These are phyloP conservation scores for Pholiota conissans DNA, from an alignment of 768 basidiomycete species.

Conservation along the genomic window DNA sequence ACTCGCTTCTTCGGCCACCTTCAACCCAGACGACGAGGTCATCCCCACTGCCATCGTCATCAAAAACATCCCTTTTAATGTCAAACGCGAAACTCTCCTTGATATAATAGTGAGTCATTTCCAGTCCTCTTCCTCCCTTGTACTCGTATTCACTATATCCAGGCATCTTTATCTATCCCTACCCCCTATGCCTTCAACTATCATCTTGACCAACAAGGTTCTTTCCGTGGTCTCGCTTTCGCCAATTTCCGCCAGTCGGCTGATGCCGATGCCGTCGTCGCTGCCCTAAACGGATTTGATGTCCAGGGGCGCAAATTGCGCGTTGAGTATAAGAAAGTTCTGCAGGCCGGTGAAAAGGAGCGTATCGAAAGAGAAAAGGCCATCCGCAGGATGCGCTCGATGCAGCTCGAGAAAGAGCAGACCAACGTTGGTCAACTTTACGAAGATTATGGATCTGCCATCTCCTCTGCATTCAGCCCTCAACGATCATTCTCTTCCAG, in stretches of 20 bases:
- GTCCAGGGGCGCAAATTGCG: conserved; percentile 96
- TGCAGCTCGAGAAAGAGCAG: conserved; percentile 90
- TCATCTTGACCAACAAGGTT: conserved; percentile 93
- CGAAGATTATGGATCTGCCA: conserved; percentile 73
- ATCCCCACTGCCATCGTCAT: conserved; percentile 99
- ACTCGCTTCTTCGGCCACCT: conserved; percentile 49
- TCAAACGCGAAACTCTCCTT: conserved; percentile 93
- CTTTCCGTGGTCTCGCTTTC: conserved; percentile 96
- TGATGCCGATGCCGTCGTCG: conserved; percentile 95
- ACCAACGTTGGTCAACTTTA: conserved; percentile 50
- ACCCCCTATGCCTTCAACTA: conserved; percentile 99
- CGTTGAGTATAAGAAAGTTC: conserved; percentile 98
- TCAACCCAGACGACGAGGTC: conserved; percentile 77
- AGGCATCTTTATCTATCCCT: conserved; percentile 92
- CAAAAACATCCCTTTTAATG: conserved; percentile 99
- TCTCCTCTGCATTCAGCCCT: conserved; percentile 62
- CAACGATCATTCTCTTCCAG: conserved; percentile 73
- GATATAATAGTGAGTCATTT: conserved; percentile 83
- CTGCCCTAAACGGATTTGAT: conserved; percentile 93
- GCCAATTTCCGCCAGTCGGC: conserved; percentile 93
- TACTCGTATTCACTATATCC: conserved; percentile 14
- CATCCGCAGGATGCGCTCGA: conserved; percentile 94
- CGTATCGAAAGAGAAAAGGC: conserved; percentile 99
- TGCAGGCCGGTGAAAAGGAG: conserved; percentile 99
- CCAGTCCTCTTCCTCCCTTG: conserved; percentile 18